Evolutionary conservation across 2,329 filamentous ascomycete species (phyloP).

Genomic region (Ophiostoma angusticollis): DNA sequence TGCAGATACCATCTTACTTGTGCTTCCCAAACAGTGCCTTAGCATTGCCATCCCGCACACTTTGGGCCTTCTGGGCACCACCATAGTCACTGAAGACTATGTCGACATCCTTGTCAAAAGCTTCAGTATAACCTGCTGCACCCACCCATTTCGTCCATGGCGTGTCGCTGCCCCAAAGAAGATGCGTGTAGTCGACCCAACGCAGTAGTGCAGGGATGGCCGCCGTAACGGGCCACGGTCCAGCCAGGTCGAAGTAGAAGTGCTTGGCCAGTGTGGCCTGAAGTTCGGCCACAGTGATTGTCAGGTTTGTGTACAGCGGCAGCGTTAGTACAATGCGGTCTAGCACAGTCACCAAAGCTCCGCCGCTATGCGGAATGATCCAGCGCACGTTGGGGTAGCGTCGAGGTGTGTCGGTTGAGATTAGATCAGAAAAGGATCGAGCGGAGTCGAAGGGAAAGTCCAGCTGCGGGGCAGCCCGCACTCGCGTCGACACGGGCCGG

Average conservation of each 20-base stretch:
- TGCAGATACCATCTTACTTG: too few species aligned
- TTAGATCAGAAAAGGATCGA: constrained; percentile 12
- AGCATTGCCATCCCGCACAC: constrained; percentile 2
- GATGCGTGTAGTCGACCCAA: constrained; percentile 15
- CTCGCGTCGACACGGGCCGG: constrained; percentile 11
- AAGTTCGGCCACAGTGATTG: constrained; percentile 21
- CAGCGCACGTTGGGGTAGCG: constrained; percentile 3
- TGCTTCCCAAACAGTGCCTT: constrained; percentile 1
- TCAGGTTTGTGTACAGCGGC: constrained; percentile 11
- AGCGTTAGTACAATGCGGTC: constrained; percentile 3
- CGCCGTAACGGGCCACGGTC: constrained; percentile 15
- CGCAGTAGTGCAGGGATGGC: constrained; percentile 15
- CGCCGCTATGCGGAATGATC: constrained; percentile 8
- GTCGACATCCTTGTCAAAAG: constrained; percentile 4
- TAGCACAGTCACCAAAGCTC: not conserved
- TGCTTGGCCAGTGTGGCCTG: constrained; percentile 9
- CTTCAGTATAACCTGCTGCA: not conserved
- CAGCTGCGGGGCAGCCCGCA: constrained; percentile 8
- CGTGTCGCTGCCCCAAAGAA: constrained; percentile 15
- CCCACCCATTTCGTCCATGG: constrained; percentile 15
- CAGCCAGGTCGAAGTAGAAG: constrained; percentile 19
- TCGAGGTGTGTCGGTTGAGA: not conserved
- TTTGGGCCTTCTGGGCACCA: not conserved
- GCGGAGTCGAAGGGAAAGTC: constrained; percentile 18
- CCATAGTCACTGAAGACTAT: not conserved